Base-by-base conservation (phyloP, 1,139 yeast genomes). In the Kodamaea ohmeri region DNA sequence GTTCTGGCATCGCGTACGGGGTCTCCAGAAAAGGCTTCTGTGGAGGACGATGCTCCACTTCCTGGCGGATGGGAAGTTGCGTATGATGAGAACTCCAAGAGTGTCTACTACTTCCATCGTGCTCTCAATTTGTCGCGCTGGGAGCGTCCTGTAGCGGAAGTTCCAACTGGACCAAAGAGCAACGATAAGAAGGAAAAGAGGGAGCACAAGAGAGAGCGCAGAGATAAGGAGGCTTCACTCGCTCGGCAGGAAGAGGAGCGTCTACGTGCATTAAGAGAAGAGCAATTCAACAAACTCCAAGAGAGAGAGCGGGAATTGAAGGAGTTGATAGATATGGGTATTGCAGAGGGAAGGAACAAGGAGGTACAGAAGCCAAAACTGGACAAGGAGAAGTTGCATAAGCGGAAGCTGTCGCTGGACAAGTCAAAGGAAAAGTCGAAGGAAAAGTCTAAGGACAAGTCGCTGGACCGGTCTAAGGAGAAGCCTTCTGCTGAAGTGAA, bases 31-130 rank as follows among this genome's bases (percentile, higher is more conserved):
- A 20, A 6, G 5, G 40, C 26, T 28, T 36, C 31, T 6, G 43
- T 39, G 12, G 46, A 40, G 12, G 58, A 58, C 19, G 66, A 61
- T 4, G 54, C 50, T 2, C 62, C 60, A 4, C 56, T 76, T 25
- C 80, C 80, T 1, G 64, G 62, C 3, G 79, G 79, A 2, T 76
- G 83, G 83, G 74, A 70, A 41, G 63, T 65, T 54, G 77, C 79
- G 2, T 51, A 56, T 27, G 80, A 75, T 47, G 62, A 64, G 16
- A 57, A 53, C 27, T 55, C 76, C 2, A 56, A 60, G 14, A 58
- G 57, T 5, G 53, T 53, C 4, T 83, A 83, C 55, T 84, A 76
- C 55, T 82, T 66, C 60, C 75, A 83, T 52, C 59, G 73, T 30
- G 65, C 56, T 12, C 58, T 65, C 28, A 66, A 68, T 31, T 49